Base-by-base conservation (phyloP, 148 eudicot genomes). In the Beta vulgaris region DNA sequence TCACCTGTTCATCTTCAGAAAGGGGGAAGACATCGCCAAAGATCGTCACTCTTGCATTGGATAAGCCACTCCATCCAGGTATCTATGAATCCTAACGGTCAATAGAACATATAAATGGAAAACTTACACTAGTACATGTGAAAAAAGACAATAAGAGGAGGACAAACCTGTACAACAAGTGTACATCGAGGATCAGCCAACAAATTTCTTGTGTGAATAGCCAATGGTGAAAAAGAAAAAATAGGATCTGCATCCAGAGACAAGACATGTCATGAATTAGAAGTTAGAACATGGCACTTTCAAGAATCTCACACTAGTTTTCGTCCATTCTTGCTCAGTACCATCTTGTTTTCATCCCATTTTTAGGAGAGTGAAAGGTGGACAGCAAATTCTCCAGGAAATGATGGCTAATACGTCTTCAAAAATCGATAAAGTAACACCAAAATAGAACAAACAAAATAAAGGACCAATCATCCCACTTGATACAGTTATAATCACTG, bases 11-110 rank as follows among this genome's bases (percentile, higher is more conserved):
- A 53, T 86, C 86, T 83, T 96, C 95, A 63, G 91, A 88, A 77
- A 96, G 94, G 1, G 99, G 99, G 74, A 42, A 82, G 74, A 96
- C 98, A 73, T 96, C 98, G 1, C 99, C 99, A 57, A 96, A 93
- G 59, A 96, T 91, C 48, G 99, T 92, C 36, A 92, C 99, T 79
- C 99, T 88, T 21, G 99, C 99, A 85, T 96, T 96, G 48, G 99
- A 96, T 81, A 96, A 84, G 80, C 99, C 91, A 86, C 97, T 96
- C 99, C 98, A 96, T 79, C 99, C 99, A 79, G 99, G 99, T 81
- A 92, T 87, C 99, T 95, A 83, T 74, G 57, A 77, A 84, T 62
- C 81, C 80, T 72, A 76, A 79, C 57, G 60, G 79, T 85, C 78
- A 86, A 82, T 73, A 74, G 76, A 77, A 76, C 64, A 71, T 37